Evolutionary conservation across 2,329 filamentous ascomycete species (phyloP).

Genomic region (Exophiala phaeomuriformis): DNA sequence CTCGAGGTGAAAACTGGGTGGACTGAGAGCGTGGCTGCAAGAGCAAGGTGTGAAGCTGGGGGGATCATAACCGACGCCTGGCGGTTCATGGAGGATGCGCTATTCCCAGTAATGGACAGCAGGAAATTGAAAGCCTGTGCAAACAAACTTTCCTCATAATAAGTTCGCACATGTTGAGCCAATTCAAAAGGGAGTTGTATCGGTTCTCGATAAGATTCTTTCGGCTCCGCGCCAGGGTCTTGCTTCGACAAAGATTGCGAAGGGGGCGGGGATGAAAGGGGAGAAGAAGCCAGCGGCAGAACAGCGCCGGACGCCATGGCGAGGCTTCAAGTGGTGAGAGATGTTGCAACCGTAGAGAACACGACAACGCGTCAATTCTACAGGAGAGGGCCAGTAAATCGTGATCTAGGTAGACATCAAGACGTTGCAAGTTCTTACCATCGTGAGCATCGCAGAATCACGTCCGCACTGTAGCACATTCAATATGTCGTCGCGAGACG

Average conservation of each 20-base stretch:
- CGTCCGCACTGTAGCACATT: no score
- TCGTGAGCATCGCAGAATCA: no score
- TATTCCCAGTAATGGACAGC: slow-evolving; percentile 54
- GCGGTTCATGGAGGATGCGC: slow-evolving; percentile 34
- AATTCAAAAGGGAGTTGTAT: slow-evolving; percentile 56
- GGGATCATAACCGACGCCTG: slow-evolving; percentile 54
- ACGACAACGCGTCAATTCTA: no score
- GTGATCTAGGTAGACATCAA: no score
- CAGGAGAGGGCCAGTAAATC: no score
- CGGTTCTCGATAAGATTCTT: slow-evolving; percentile 45
- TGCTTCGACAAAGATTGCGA: slow-evolving; percentile 8
- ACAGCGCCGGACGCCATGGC: background rate
- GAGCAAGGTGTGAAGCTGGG: slow-evolving; percentile 62
- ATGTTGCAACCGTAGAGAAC: no score
- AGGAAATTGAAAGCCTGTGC: slow-evolving; percentile 57
- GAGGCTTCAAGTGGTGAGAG: background rate
- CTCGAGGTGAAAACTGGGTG: slow-evolving; percentile 75
- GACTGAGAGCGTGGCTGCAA: slow-evolving; percentile 73
- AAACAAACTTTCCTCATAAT: slow-evolving; percentile 69
- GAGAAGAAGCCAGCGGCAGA: slow-evolving; percentile 7
- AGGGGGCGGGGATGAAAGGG: slow-evolving; percentile 12
- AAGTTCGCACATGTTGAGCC: slow-evolving; percentile 60
- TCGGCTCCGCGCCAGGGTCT: background rate
- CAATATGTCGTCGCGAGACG: no score
- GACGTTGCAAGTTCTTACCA: no score